Evolutionary conservation across 352 stramenopile genomes (phyloP), one percentile per base, ranked within the genome.

Genomic region (Phytophthora podocarpi): DNA sequence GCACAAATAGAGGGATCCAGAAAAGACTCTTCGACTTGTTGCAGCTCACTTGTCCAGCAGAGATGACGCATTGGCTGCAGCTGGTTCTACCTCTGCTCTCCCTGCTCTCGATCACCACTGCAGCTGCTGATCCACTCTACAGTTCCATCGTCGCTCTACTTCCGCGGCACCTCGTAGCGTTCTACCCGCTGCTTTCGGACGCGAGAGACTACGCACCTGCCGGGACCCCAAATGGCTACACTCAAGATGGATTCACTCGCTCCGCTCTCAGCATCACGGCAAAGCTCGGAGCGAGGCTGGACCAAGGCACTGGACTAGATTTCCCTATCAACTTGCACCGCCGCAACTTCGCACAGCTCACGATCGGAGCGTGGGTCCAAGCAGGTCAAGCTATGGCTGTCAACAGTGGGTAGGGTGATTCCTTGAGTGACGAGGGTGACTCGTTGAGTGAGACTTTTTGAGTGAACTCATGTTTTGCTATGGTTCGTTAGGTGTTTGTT

Each of bases 311-410:
- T 11, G 67, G 70, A 21, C 15, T 88, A 16, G 63, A 74, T 3
- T 56, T 85, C 4, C 75, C 73, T 4, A 12, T 88, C 9, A 20
- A 51, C 9, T 51, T 78, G n/a, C 57, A 78, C 13, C 46, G 18
- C 0, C n/a, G 28, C 1, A 52, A 11, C 2, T 67, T 78, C 11
- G 61, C 67, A 6, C 18, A 59, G 40, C 28, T 85, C 5, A 84
- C 78, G 0, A 49, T 88, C 11, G 78, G 78, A 1, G 64, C 58
- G 4, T 85, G 78, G 78, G 42, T 88, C 1, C 61, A 69, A 37
- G 45, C 72, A 23, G 48, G 70, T 2, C 37, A 61, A 47, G 36
- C 58, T 1, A 58, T 54, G 13, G 39, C 27, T n/a, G 48, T 31
- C 7, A 66, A 47, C 11, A 35, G 30, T 23, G 72, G 67, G 67